Conservation (phyloP, 176 grass and related monocot genomes). For the Otatea glauca region DNA sequence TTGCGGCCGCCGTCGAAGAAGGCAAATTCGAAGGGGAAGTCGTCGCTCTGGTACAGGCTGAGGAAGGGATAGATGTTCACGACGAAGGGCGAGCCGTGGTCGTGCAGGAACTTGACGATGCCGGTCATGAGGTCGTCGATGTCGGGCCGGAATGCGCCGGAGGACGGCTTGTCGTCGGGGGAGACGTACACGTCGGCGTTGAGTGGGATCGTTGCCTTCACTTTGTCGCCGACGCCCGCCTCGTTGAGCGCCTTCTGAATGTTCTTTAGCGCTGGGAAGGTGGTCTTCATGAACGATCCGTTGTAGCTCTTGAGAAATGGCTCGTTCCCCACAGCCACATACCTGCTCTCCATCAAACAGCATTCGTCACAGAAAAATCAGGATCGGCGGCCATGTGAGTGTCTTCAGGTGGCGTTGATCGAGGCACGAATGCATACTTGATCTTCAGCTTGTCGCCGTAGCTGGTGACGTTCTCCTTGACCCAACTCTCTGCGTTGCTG, state of each 20-base stretch:
- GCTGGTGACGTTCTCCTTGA: constrained; percentile 72
- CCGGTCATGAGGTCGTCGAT: constrained; percentile 66
- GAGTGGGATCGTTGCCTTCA: constrained; percentile 69
- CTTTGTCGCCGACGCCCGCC: constrained; percentile 51
- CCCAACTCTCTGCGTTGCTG: constrained; percentile 63
- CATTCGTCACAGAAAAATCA: neutral
- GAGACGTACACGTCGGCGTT: constrained; percentile 84
- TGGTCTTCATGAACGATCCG: constrained; percentile 63
- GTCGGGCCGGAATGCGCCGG: constrained; percentile 66
- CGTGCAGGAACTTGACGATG: constrained; percentile 71
- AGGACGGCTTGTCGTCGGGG: constrained; percentile 61
- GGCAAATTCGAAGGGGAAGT: constrained; percentile 79
- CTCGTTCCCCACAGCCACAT: constrained; percentile 87
- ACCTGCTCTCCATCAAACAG: constrained; percentile 47
- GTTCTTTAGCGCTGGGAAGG: constrained; percentile 78
- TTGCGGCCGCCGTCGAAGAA: constrained; percentile 66
- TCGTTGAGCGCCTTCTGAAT: constrained; percentile 78
- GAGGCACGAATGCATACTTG: constrained; percentile 43
- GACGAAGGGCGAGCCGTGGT: constrained; percentile 63
- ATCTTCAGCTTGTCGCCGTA: constrained; percentile 63
- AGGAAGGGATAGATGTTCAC: constrained; percentile 95
- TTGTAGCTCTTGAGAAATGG: constrained; percentile 81
- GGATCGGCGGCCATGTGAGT: neutral
- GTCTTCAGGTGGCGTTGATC: neutral
- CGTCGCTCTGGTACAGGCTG: constrained; percentile 67